phyloP scores from a whole-genome alignment of 805 yeast species.

The Pichia ethanolica region DNA sequence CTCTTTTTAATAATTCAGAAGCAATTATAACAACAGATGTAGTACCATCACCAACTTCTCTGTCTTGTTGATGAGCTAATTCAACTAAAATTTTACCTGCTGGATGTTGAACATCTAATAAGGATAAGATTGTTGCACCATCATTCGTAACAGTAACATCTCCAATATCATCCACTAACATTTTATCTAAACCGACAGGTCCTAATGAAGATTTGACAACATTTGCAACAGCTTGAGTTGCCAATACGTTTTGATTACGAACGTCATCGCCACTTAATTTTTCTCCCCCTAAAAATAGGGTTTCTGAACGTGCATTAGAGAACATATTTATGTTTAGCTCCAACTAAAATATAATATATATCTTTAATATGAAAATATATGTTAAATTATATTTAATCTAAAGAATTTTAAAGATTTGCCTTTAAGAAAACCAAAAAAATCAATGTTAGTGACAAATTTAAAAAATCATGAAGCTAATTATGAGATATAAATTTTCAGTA shows the following conservation, averaged over 20 bases:
- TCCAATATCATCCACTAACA: constrained; percentile 98
- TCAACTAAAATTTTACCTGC: constrained; percentile 97
- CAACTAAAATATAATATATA: too few relatives aligned
- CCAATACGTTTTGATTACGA: constrained; percentile 91
- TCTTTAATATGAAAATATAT: too few relatives aligned
- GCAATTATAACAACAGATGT: constrained; percentile 97
- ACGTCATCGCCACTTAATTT: constrained; percentile 94
- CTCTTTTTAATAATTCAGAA: constrained; percentile 82
- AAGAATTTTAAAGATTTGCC: too few relatives aligned
- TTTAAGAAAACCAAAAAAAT: too few relatives aligned
- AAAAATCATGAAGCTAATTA: too few relatives aligned
- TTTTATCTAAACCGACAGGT: constrained; percentile 96
- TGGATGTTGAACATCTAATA: constrained; percentile 96
- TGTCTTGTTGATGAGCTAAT: constrained; percentile 96
- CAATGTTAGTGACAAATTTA: too few relatives aligned
- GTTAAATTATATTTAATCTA: too few relatives aligned
- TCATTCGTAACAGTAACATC: constrained; percentile 98
- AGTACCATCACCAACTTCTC: constrained; percentile 91
- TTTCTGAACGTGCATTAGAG: constrained; percentile 81
- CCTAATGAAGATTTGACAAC: constrained; percentile 90
- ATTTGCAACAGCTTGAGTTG: constrained; percentile 81
- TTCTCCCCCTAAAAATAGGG: constrained; percentile 92
- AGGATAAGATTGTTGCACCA: constrained; percentile 90
- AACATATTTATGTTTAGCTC: constrained; percentile 33
- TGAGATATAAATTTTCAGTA: too few relatives aligned